phyloP scores from a whole-genome alignment of 2,329 filamentous ascomycete species.

The Geosmithia morbida region DNA sequence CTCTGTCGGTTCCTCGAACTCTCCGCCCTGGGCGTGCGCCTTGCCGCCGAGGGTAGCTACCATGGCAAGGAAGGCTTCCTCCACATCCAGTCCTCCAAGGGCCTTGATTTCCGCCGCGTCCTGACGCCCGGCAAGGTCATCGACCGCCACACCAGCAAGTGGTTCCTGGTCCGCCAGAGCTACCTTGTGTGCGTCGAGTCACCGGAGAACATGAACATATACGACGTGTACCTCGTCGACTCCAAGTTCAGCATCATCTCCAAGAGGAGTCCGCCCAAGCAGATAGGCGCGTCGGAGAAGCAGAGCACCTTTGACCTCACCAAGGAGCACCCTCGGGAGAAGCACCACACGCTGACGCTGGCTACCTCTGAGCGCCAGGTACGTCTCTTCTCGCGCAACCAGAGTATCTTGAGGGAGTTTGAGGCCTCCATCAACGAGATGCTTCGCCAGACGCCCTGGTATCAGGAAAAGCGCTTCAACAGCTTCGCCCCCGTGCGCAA shows the following conservation, averaged over 20 bases:
- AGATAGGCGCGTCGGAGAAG: slow-evolving; percentile 44
- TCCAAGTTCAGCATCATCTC: slow-evolving; percentile 70
- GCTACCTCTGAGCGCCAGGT: slow-evolving; percentile 85
- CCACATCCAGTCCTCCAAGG: slow-evolving; percentile 82
- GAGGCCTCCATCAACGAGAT: slow-evolving; percentile 85
- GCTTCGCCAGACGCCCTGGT: slow-evolving; percentile 71
- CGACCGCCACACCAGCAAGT: slow-evolving; percentile 76
- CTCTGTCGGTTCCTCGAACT: slow-evolving; percentile 93
- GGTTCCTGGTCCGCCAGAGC: slow-evolving; percentile 96
- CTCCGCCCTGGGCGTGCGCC: slow-evolving; percentile 81
- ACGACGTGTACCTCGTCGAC: slow-evolving; percentile 96
- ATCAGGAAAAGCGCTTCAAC: slow-evolving; percentile 69
- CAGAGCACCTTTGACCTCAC: slow-evolving; percentile 29
- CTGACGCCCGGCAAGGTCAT: slow-evolving; percentile 68
- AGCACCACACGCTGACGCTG: slow-evolving; percentile 80
- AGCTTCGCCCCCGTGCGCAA: slow-evolving; percentile 86
- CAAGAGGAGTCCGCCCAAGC: slow-evolving; percentile 45
- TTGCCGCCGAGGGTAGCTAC: slow-evolving; percentile 91
- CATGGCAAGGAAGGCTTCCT: slow-evolving; percentile 95
- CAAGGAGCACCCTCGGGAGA: slow-evolving; percentile 19
- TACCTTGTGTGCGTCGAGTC: slow-evolving; percentile 98
- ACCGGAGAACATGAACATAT: slow-evolving; percentile 96
- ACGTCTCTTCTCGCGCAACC: slow-evolving; percentile 80
- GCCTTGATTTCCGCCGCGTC: slow-evolving; percentile 70
- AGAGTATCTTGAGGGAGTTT: slow-evolving; percentile 80